Percentiles rank a stretch among this genome's conserved stretches.
These are phyloP conservation scores for Nidula niveotomentosa DNA, from an alignment of 1,284 basidiomycete genomes.

Conservation along the genomic window DNA sequence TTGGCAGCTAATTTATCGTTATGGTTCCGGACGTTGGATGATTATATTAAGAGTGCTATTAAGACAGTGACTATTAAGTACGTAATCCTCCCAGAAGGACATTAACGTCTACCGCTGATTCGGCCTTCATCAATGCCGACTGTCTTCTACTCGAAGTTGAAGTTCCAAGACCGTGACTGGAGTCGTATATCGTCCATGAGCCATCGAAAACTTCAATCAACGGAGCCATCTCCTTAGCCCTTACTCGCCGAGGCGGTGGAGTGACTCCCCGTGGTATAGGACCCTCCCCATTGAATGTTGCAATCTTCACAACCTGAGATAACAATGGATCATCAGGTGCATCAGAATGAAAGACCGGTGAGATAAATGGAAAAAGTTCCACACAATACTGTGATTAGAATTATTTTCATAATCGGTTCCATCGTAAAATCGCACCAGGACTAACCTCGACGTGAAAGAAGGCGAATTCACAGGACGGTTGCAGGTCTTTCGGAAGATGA, in stretches of 20 bases:
- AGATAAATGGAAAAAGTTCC: slow-evolving; percentile 27
- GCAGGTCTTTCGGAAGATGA: slow-evolving; percentile 32
- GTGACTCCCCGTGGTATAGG: slow-evolving; percentile 22
- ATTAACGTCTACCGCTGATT: no score
- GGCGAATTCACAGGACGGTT: slow-evolving; percentile 34
- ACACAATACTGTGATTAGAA: slow-evolving; percentile 24
- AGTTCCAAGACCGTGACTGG: no score
- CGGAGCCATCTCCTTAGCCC: no score
- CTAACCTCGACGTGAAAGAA: slow-evolving; percentile 37
- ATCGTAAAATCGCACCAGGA: slow-evolving; percentile 3
- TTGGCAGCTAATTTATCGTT: no score
- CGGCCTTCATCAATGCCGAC: no score
- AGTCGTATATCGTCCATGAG: no score
- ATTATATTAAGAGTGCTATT: no score
- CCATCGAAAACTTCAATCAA: no score
- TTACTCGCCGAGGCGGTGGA: neutral
- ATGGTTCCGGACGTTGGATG: no score
- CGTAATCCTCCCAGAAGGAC: no score
- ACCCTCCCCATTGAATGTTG: slow-evolving; percentile 27
- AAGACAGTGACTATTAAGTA: no score
- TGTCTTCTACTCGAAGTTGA: no score
- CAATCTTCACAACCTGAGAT: slow-evolving; percentile 28
- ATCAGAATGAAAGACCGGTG: slow-evolving; percentile 16
- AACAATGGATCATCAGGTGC: slow-evolving; percentile 11
- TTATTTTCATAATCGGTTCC: neutral